A percentile compares a stretch with the other conserved stretches of the same genome.
Conservation (phyloP, 179 eudicot species). For the Silene noctiflora region DNA sequence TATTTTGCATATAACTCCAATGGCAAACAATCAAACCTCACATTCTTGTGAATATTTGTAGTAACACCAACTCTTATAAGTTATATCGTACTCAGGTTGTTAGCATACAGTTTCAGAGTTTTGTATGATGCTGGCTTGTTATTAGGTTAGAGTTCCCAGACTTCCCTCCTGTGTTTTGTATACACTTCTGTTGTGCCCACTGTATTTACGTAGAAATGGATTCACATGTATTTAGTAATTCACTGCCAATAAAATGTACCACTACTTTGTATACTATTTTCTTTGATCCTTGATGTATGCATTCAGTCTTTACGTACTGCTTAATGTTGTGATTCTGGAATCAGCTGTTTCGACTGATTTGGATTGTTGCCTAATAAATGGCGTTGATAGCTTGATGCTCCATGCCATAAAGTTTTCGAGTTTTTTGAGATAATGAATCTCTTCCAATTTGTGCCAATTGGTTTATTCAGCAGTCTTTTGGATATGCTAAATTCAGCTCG, state of each 20-base stretch:
- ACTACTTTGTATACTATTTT: background rate
- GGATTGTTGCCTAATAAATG: no score
- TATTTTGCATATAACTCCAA: background rate
- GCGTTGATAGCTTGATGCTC: no score
- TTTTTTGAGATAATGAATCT: no score
- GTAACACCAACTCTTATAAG: background rate
- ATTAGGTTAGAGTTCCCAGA: conserved; percentile 5
- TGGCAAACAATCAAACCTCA: background rate
- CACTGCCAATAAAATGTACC: background rate
- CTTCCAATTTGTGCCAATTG: no score
- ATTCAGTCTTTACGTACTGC: background rate
- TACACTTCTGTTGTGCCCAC: background rate
- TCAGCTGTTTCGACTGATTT: background rate
- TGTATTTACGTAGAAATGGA: background rate
- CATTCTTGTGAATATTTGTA: conserved; percentile 22
- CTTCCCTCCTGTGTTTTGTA: background rate
- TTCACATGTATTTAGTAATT: background rate
- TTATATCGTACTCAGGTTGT: background rate
- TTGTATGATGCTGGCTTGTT: conserved; percentile 1
- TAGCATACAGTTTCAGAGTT: background rate
- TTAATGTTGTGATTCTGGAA: background rate
- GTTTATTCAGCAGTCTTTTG: background rate
- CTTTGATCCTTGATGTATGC: background rate
- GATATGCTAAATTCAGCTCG: background rate
- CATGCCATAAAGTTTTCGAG: no score